These are phyloP conservation scores for Wickerhamomyces ciferrii DNA, from an alignment of 805 yeast genomes.

Conservation along the genomic window DNA sequence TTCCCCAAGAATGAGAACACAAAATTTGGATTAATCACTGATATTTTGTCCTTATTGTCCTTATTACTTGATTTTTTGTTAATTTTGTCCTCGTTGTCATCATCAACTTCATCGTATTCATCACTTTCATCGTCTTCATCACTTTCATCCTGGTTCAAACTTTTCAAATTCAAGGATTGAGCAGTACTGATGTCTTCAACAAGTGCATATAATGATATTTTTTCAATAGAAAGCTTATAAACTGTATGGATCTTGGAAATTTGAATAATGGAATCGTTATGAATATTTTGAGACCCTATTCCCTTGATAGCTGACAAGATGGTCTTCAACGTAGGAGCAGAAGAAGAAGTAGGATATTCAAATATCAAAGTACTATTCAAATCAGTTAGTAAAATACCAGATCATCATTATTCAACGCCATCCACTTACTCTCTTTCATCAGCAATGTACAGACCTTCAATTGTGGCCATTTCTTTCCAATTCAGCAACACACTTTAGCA, in stretches of 20 bases:
- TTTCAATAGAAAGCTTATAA: slow-evolving; percentile 9
- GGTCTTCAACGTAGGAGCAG: slow-evolving; percentile 26
- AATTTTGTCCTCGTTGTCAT: neutral
- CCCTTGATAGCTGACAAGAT: slow-evolving; percentile 20
- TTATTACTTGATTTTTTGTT: neutral
- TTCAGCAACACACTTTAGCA: neutral
- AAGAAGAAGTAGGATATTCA: slow-evolving; percentile 29
- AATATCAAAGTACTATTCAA: slow-evolving; percentile 27
- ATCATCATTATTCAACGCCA: neutral
- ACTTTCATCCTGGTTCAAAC: slow-evolving; percentile 6
- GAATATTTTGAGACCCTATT: slow-evolving; percentile 13
- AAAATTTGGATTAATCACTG: slow-evolving; percentile 40
- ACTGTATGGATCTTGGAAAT: slow-evolving; percentile 14
- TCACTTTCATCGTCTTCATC: slow-evolving; percentile 4
- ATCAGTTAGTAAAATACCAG: neutral
- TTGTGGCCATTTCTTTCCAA: slow-evolving; percentile 22
- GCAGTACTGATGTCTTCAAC: slow-evolving; percentile 8
- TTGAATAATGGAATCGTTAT: slow-evolving; percentile 13
- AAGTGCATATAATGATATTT: slow-evolving; percentile 12
- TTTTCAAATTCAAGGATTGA: slow-evolving; percentile 10
- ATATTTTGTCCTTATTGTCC: slow-evolving; percentile 17
- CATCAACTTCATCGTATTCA: slow-evolving; percentile 6
- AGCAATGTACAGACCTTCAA: slow-evolving; percentile 34
- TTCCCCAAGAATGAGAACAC: slow-evolving; percentile 48
- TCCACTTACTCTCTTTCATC: slow-evolving; percentile 33